These are phyloP conservation scores for Erythrophleum ivorense DNA, from an alignment of 331 rosid genomes.

Conservation along the genomic window DNA sequence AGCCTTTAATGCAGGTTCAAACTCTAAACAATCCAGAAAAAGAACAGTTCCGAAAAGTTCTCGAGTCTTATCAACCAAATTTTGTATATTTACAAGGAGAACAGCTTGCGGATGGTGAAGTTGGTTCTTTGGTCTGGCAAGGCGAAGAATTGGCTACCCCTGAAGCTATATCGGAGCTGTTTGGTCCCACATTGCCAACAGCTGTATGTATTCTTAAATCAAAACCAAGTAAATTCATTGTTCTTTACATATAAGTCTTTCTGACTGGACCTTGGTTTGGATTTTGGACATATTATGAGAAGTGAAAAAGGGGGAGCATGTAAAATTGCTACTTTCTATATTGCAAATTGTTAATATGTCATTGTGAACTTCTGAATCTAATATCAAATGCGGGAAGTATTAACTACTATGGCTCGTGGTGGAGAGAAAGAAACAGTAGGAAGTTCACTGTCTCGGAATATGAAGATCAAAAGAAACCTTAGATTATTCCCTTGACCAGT, in stretches of 20 bases:
- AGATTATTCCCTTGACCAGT: constrained; percentile 12
- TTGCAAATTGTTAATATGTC: constrained; percentile 12
- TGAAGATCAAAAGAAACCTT: constrained; percentile 30
- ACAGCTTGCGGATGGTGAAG: constrained; percentile 67
- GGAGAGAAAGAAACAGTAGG: constrained; percentile 1
- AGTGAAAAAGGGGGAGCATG: background rate
- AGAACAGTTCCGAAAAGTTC: constrained; percentile 67
- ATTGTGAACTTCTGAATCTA: background rate
- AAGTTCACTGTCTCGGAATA: background rate
- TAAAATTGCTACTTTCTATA: background rate
- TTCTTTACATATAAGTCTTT: constrained; percentile 10
- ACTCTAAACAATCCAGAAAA: constrained; percentile 75
- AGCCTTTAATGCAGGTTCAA: constrained; percentile 68
- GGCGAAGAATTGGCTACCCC: constrained; percentile 67
- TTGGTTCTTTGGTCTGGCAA: constrained; percentile 83
- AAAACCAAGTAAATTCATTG: constrained; percentile 22
- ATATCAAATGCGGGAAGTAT: background rate
- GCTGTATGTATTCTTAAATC: constrained; percentile 62
- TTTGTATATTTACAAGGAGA: constrained; percentile 91
- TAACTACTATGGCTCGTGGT: background rate
- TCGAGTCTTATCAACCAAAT: constrained; percentile 78
- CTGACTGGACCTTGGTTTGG: constrained; percentile 9
- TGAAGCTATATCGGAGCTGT: constrained; percentile 73
- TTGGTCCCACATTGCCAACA: constrained; percentile 71
- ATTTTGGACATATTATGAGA: background rate